Base-by-base conservation (phyloP, 768 basidiomycete genomes). In the Pisolithus microcarpus region DNA sequence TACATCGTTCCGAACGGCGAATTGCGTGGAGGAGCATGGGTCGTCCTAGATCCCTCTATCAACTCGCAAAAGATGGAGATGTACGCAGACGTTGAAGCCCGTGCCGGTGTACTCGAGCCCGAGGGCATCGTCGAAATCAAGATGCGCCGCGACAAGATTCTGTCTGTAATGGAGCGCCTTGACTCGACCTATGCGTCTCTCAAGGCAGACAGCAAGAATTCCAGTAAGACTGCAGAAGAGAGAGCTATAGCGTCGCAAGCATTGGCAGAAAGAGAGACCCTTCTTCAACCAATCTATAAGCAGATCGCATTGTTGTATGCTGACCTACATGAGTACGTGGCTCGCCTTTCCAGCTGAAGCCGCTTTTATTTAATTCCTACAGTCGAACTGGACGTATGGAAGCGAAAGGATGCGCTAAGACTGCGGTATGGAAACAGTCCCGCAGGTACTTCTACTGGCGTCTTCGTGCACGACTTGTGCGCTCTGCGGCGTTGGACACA, bases 1-100 rank as follows among this genome's bases (percentile, higher is more conserved):
- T 98, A 98, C 73, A 93, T 99, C 58, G 86, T 98, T 8, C 96
- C 96, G 30, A 96, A 98, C 61, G 96, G 96, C 54, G 96, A 99
- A 68, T 81, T 99, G 43, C 93, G 96, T 64, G 96, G 96, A 60
- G 96, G 96, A 58, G 96, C 96, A 31, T 99, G 95, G 95, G 96
- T 98, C 58, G 96, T 99, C 1, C 81, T 99, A 40, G 96, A 99
- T 67, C 96, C 96, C 26, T 89, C 91, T 16, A 98, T 99, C 76
- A 98, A 98, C 72, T 74, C 85, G 2, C 84, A 90, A 60, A 91
- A 96, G 68, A 96, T 99, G 95, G 88, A 96, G 72, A 98, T 99
- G 95, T 98, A 93, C 62, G 95, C 94, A 23, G 96, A 98, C 63
- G 82, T 88, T 42, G 94, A 96, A 7, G 82, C 96, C 19, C 87